Evolutionary conservation across 345 rosid genomes (phyloP), one percentile per base, ranked within the genome.

Genomic region (Ricinus communis): DNA sequence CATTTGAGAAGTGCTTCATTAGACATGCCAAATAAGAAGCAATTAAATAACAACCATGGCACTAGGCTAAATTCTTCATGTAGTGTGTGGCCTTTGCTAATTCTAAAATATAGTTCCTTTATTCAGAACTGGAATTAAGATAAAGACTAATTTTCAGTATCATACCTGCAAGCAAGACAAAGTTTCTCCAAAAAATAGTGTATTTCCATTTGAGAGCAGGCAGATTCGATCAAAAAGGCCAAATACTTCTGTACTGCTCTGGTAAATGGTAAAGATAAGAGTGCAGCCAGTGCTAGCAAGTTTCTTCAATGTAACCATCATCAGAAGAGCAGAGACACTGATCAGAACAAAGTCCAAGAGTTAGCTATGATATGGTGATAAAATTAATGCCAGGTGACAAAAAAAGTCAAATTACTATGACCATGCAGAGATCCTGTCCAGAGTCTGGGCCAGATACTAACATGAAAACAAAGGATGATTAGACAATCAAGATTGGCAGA

Each of bases 221-320:
- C 99, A 93, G 76, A 96, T 96, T 70, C 96, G 87, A 78, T 96
- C 99, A 81, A 93, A 96, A 76, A 96, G 96, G 60, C 99, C 99
- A 82, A 96, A 96, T 66, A 96, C 99, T 82, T 96, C 99, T 3
- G 98, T 96, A 68, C 98, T 96, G 82, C 99, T 96, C 78, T 93
- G 99, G 74, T 84, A 73, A 53, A 96, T 89, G 28, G 97, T 91
- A 78, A 96, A 93, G 55, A 96, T 79, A 30, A 96, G 94, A 51
- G 98, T 93, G 80, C 99, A 96, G 46, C 99, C 98, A 1, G 90
- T 91, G 81, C 96, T 91, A 33, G 99, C 96, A 71, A 93, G 98
- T 82, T 96, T 96, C 87, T 85, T 96, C 63, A 96, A 78, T 8
- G 99, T 96, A 76, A 96, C 99, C 99, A 96, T 93, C 99, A 96